phyloP scores from a whole-genome alignment of 2,329 filamentous ascomycete genomes.

The Colletotrichum tamarilloi region DNA sequence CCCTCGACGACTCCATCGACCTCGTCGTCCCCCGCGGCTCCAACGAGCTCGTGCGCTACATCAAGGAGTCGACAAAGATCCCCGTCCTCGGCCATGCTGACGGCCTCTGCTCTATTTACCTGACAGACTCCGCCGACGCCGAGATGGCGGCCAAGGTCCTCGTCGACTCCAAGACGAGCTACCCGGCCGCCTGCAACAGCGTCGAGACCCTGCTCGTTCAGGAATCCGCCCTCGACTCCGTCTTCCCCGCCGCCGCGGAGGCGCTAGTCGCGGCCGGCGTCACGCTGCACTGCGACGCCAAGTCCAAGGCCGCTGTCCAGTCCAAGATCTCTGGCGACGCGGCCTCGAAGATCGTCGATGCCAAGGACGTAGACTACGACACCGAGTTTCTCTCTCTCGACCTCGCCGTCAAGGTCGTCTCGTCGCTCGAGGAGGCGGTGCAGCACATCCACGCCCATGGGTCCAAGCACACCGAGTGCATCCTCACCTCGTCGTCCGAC shows the following conservation, averaged over 20 bases:
- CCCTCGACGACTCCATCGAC: constrained; percentile 88
- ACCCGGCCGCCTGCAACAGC: constrained; percentile 95
- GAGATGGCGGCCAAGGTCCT: constrained; percentile 80
- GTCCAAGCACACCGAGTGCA: constrained; percentile 93
- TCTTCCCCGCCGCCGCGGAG: constrained; percentile 78
- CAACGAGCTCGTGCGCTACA: constrained; percentile 89
- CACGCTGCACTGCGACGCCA: constrained; percentile 80
- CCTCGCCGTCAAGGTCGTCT: constrained; percentile 85
- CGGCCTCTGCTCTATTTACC: constrained; percentile 88
- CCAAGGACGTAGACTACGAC: constrained; percentile 77
- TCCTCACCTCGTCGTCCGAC: constrained; percentile 77
- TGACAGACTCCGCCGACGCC: constrained; percentile 81
- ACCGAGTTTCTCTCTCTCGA: constrained; percentile 91
- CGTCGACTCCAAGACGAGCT: constrained; percentile 92
- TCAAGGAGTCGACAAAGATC: constrained; percentile 92
- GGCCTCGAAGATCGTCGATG: constrained; percentile 68
- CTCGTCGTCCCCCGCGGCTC: constrained; percentile 93
- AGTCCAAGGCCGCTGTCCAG: constrained; percentile 73
- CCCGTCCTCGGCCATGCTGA: constrained; percentile 97
- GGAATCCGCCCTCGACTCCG: constrained; percentile 67
- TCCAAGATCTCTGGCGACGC: constrained; percentile 36
- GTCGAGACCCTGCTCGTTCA: constrained; percentile 93
- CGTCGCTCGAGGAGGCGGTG: constrained; percentile 76
- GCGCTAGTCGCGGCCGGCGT: constrained; percentile 83
- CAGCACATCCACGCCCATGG: constrained; percentile 91